These are phyloP conservation scores for Chalaropsis thielavioides DNA, from an alignment of 2,329 filamentous ascomycete species.

Conservation along the genomic window DNA sequence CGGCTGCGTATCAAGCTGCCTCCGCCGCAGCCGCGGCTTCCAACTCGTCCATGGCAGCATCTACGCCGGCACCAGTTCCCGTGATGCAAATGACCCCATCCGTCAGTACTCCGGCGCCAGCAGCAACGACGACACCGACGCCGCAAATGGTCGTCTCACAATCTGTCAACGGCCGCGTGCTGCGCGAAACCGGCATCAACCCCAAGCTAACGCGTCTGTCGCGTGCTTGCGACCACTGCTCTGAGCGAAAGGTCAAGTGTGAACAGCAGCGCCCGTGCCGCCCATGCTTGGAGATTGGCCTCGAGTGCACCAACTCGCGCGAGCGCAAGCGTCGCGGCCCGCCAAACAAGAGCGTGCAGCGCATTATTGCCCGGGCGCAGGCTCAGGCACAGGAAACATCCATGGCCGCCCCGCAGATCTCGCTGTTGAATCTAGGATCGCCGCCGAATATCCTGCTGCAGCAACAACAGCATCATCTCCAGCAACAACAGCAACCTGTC, in stretches of 20 bases:
- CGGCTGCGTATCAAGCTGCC: slow-evolving; percentile 14
- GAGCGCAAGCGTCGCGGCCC: slow-evolving; percentile 45
- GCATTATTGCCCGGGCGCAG: slow-evolving; percentile 17
- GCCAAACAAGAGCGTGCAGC: slow-evolving; percentile 33
- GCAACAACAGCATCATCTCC: neutral
- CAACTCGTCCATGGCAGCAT: neutral
- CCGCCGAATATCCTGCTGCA: neutral
- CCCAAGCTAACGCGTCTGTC: slow-evolving; percentile 42
- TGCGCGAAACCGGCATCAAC: slow-evolving; percentile 31
- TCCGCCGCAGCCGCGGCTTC: slow-evolving; percentile 1
- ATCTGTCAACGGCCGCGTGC: neutral
- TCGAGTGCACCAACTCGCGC: slow-evolving; percentile 43
- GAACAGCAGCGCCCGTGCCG: slow-evolving; percentile 42
- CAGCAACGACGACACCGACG: neutral
- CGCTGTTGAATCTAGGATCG: slow-evolving; percentile 12
- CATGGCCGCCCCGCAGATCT: slow-evolving; percentile 27
- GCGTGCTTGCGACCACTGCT: slow-evolving; percentile 47
- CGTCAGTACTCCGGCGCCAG: neutral
- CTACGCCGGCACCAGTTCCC: neutral
- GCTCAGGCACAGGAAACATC: slow-evolving; percentile 39
- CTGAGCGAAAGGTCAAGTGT: slow-evolving; percentile 48
- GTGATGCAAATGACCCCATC: slow-evolving; percentile 6
- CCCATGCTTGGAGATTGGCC: slow-evolving; percentile 41
- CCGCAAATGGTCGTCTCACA: slow-evolving; percentile 8
- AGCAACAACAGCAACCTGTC: neutral